A percentile compares a stretch with the other conserved stretches of the same genome.
Evolutionary conservation across 345 rosid genomes (phyloP).

Genomic region (Geranium rotundifolium): DNA sequence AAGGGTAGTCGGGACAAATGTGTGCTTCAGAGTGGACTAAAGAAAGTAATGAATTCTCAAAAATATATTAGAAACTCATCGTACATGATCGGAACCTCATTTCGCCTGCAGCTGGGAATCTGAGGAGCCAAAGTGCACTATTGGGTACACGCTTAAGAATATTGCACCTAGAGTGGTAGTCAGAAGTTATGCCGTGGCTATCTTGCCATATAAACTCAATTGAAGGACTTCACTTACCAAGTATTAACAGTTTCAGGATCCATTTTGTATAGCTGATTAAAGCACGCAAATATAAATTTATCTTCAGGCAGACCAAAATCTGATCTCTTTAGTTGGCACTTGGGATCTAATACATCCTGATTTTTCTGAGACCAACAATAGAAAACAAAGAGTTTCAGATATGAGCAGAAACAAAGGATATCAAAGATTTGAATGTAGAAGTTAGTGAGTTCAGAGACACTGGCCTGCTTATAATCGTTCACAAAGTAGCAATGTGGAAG

Average conservation of each 20-base stretch:
- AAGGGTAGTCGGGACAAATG: no score
- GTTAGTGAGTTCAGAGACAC: no score
- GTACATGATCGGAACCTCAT: slow-evolving; percentile 78
- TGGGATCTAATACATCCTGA: slow-evolving; percentile 74
- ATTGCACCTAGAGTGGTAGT: slow-evolving; percentile 53
- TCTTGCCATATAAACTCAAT: no score
- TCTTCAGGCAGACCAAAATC: slow-evolving; percentile 95
- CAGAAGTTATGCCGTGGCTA: no score
- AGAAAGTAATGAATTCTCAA: neutral
- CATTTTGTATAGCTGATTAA: slow-evolving; percentile 98
- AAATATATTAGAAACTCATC: slow-evolving; percentile 7
- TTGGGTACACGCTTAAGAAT: slow-evolving; percentile 93
- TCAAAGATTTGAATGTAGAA: slow-evolving; percentile 1
- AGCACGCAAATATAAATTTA: slow-evolving; percentile 94
- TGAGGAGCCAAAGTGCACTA: slow-evolving; percentile 96
- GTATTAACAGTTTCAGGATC: slow-evolving; percentile 90
- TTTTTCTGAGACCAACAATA: slow-evolving; percentile 53
- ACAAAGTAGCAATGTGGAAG: slow-evolving; percentile 98
- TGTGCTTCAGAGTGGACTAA: no score
- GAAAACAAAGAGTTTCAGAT: neutral
- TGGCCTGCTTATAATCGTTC: slow-evolving; percentile 94
- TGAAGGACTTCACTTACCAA: slow-evolving; percentile 35
- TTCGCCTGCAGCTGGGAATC: slow-evolving; percentile 99
- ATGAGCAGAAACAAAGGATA: neutral
- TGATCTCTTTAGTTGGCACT: slow-evolving; percentile 61